phyloP scores from a whole-genome alignment of 129 eudicot species.

The Gnaphalium uliginosum region DNA sequence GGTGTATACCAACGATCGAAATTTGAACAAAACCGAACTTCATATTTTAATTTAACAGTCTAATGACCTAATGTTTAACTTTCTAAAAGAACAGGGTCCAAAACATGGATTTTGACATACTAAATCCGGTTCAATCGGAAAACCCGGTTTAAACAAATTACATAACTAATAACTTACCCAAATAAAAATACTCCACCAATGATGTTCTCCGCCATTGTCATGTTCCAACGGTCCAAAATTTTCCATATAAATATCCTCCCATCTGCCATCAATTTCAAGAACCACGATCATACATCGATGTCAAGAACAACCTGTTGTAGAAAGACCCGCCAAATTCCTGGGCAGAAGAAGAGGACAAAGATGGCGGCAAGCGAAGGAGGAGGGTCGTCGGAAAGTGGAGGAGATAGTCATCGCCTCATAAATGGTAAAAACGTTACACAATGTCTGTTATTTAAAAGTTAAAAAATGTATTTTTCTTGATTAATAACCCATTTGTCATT shows the following conservation, averaged over 20 bases:
- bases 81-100: not conserved
- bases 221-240: constrained; percentile 20
- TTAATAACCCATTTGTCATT: not conserved
- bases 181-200: not conserved
- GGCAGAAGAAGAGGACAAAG: constrained; percentile 9
- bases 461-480: not conserved
- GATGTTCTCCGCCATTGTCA: constrained; percentile 17
- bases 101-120: not conserved
- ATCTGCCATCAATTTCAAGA: not conserved
- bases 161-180: not conserved
- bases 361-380: constrained; percentile 42
- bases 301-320: not conserved
- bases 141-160: not conserved
- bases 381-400: constrained; percentile 42
- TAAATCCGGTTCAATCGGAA: not conserved
- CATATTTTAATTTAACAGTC: not conserved
- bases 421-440: constrained; percentile 7
- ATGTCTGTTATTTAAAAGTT: not conserved
- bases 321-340: constrained; percentile 12
- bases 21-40: no score
- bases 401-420: constrained; percentile 1
- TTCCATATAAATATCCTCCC: not conserved
- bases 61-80: not conserved
- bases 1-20: no score
- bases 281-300: not conserved